Percentiles rank a stretch among this genome's conserved stretches.
Evolutionary conservation across 345 rosid genomes (phyloP).

Genomic region (Pseudoturritis turrita): DNA sequence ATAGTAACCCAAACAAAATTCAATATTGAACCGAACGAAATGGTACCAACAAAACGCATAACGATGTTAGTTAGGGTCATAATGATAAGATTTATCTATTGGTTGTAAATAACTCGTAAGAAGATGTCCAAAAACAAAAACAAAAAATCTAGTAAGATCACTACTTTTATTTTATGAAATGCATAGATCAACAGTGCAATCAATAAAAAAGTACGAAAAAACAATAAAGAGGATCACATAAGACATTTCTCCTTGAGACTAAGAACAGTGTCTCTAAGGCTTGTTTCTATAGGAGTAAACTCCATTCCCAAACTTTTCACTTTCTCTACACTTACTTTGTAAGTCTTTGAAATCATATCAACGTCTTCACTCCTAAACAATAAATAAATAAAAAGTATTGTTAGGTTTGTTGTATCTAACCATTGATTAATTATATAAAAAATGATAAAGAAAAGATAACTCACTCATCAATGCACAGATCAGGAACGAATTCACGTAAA

Average conservation of each 20-base stretch:
- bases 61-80: neutral
- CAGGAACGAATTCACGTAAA: conserved; percentile 29
- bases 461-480: conserved; percentile 20
- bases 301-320: conserved; percentile 31
- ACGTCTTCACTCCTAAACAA: neutral
- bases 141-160: neutral
- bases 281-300: conserved; percentile 45
- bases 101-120: neutral
- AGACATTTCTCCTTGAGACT: conserved; percentile 35
- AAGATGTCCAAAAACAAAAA: neutral
- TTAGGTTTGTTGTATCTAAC: neutral
- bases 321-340: conserved; percentile 13
- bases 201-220: neutral
- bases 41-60: neutral
- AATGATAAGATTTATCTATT: neutral
- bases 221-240: neutral
- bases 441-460: neutral
- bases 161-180: neutral
- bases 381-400: neutral
- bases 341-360: neutral
- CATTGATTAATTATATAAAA: too few relatives aligned
- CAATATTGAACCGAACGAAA: neutral
- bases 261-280: conserved; percentile 51
- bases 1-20: neutral
- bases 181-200: neutral